These are phyloP conservation scores for Zygosaccharomyces sapae DNA, from an alignment of 1,139 yeast genomes.

Conservation along the genomic window DNA sequence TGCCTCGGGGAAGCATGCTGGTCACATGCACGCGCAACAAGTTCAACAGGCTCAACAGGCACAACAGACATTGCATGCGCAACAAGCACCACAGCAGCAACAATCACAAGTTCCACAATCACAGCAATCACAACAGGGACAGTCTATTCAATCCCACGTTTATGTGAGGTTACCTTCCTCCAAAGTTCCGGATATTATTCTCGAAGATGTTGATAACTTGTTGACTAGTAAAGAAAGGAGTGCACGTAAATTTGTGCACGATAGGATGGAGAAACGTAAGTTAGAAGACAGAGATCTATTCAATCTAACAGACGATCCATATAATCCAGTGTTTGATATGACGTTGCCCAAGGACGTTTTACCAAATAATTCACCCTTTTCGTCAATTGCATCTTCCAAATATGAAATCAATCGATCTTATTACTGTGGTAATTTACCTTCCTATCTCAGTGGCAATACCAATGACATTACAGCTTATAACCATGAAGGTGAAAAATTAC, in stretches of 20 bases:
- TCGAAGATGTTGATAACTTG: slow-evolving; percentile 75
- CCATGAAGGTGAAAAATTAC: slow-evolving; percentile 29
- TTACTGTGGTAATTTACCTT: slow-evolving; percentile 36
- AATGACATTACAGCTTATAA: slow-evolving; percentile 26
- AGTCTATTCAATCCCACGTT: slow-evolving; percentile 49
- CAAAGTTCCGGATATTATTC: slow-evolving; percentile 87
- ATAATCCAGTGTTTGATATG: slow-evolving; percentile 77
- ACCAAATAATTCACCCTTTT: slow-evolving; percentile 66
- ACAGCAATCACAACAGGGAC: slow-evolving; percentile 24
- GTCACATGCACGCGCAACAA: slow-evolving; percentile 6
- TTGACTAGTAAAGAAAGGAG: slow-evolving; percentile 73
- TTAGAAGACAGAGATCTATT: slow-evolving; percentile 66
- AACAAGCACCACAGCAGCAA: slow-evolving; percentile 17
- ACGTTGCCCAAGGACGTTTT: slow-evolving; percentile 53
- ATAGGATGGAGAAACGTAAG: slow-evolving; percentile 69
- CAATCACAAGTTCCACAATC: slow-evolving; percentile 19
- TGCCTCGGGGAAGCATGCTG: slow-evolving; percentile 6
- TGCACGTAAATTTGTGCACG: slow-evolving; percentile 75
- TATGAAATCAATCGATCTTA: slow-evolving; percentile 67
- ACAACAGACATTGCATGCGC: slow-evolving; percentile 10
- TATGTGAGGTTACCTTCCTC: slow-evolving; percentile 85
- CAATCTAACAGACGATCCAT: slow-evolving; percentile 84
- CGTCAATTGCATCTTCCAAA: slow-evolving; percentile 71
- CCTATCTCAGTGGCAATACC: slow-evolving; percentile 29
- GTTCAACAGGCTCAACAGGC: slow-evolving; percentile 14